Evolutionary conservation across 2,329 filamentous ascomycete genomes (phyloP).

Genomic region (Pyricularia grisea): DNA sequence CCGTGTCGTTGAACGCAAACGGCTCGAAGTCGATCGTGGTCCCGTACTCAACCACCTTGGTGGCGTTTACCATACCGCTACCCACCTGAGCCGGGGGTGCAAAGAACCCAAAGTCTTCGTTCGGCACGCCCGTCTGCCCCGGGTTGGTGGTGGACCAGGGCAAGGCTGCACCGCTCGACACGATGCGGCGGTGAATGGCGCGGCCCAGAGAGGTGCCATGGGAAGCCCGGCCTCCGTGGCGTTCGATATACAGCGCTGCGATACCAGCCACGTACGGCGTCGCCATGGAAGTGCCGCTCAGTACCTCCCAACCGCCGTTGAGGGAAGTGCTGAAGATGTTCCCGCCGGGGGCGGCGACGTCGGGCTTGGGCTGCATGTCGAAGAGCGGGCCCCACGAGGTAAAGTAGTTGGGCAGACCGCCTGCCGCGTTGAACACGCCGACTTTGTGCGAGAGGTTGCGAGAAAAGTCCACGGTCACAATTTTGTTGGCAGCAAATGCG

Average conservation of each 20-base stretch:
- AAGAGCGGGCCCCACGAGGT: conserved; percentile 33
- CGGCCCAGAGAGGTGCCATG: conserved; percentile 19
- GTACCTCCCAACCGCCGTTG: conserved; percentile 21
- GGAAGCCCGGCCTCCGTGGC: conserved; percentile 18
- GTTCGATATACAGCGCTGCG: conserved; percentile 24
- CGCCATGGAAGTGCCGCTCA: conserved; percentile 39
- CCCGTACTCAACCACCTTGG: no score
- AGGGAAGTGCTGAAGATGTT: conserved; percentile 35
- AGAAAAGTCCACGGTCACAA: conserved; percentile 24
- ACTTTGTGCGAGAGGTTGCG: conserved; percentile 21
- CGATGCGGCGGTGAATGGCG: conserved; percentile 17
- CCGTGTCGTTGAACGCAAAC: no score
- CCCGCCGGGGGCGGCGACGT: conserved; percentile 30
- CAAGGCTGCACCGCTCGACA: conserved; percentile 19
- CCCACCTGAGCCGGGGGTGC: conserved; percentile 10
- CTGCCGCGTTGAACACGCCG: conserved; percentile 17
- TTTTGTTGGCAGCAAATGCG: conserved; percentile 17
- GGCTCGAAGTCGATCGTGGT: no score
- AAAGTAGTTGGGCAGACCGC: conserved; percentile 23
- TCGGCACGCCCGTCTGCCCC: conserved; percentile 8
- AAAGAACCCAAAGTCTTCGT: conserved; percentile 12
- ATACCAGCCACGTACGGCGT: conserved; percentile 34
- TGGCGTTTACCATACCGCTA: no score
- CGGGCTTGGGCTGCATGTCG: conserved; percentile 30
- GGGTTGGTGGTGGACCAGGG: conserved; percentile 14